Conservation (phyloP, 1,139 yeast species). For the Scheffersomyces illinoinensis region DNA sequence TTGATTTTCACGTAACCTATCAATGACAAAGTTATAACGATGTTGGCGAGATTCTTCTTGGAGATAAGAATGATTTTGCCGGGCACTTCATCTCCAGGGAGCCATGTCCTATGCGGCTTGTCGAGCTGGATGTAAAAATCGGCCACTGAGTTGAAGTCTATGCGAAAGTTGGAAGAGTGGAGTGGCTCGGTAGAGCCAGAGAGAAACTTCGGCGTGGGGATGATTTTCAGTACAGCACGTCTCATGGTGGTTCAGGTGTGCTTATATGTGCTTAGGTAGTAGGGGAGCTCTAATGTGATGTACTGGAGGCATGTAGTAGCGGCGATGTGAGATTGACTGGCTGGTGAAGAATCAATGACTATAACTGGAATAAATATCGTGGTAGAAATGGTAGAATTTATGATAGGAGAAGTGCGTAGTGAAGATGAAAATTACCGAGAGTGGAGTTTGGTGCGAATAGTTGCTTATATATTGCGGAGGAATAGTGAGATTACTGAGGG, state of each 20-base stretch:
- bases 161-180: conserved; percentile 21
- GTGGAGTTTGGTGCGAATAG: background rate
- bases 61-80: conserved; percentile 63
- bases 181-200: background rate
- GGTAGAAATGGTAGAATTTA: background rate
- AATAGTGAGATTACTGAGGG: background rate
- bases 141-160: conserved; percentile 49
- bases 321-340: background rate
- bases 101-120: conserved; percentile 69
- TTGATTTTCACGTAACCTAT: conserved; percentile 59
- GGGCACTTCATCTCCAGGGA: conserved; percentile 67
- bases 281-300: background rate
- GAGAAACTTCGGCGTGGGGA: conserved; percentile 24
- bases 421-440: background rate
- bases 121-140: conserved; percentile 71
- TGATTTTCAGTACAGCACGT: conserved; percentile 45
- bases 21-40: conserved; percentile 53
- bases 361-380: background rate
- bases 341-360: background rate
- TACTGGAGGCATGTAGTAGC: background rate
- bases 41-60: conserved; percentile 55
- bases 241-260: conserved; percentile 26
- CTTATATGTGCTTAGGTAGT: background rate
- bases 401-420: background rate
- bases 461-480: background rate